A percentile compares a stretch with the other conserved stretches of the same genome.
Evolutionary conservation across 148 eudicot genomes (phyloP).

Genomic region (Spergularia bocconei): DNA sequence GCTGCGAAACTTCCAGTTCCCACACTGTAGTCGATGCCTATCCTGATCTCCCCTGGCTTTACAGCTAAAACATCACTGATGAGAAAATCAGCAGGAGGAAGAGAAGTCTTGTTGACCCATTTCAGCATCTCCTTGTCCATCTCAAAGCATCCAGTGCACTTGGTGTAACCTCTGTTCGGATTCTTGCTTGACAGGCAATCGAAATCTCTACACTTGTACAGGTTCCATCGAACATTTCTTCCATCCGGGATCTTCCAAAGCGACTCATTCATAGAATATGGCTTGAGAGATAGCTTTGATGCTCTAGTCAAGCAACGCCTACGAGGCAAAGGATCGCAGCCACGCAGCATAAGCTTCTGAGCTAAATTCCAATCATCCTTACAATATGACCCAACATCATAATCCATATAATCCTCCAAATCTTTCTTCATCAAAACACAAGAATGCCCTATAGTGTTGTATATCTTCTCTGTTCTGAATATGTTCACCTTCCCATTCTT

Average conservation of each 20-base stretch:
- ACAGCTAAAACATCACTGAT: slow-evolving; percentile 64
- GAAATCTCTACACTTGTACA: slow-evolving; percentile 70
- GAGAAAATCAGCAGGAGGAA: slow-evolving; percentile 49
- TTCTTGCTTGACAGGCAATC: slow-evolving; percentile 79
- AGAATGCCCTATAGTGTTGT: slow-evolving; percentile 90
- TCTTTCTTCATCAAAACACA: slow-evolving; percentile 81
- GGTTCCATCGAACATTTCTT: slow-evolving; percentile 83
- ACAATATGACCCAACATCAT: slow-evolving; percentile 89
- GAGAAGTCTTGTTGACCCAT: slow-evolving; percentile 58
- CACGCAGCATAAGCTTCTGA: slow-evolving; percentile 85
- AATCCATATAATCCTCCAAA: slow-evolving; percentile 85
- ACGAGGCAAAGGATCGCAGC: slow-evolving; percentile 94
- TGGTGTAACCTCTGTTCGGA: slow-evolving; percentile 66
- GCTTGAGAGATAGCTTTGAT: slow-evolving; percentile 70
- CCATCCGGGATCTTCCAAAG: slow-evolving; percentile 82
- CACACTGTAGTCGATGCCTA: slow-evolving; percentile 83
- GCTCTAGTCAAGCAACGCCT: slow-evolving; percentile 91
- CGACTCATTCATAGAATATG: slow-evolving; percentile 82
- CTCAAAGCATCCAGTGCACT: slow-evolving; percentile 80
- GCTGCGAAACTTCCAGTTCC: slow-evolving; percentile 96
- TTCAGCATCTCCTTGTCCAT: slow-evolving; percentile 83
- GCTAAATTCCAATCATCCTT: slow-evolving; percentile 91
- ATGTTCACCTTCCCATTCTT: slow-evolving; percentile 62
- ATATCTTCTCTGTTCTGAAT: slow-evolving; percentile 54
- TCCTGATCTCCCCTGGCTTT: slow-evolving; percentile 80